phyloP scores from a whole-genome alignment of 2,329 filamentous ascomycete species.

The Simplicillium sp. region DNA sequence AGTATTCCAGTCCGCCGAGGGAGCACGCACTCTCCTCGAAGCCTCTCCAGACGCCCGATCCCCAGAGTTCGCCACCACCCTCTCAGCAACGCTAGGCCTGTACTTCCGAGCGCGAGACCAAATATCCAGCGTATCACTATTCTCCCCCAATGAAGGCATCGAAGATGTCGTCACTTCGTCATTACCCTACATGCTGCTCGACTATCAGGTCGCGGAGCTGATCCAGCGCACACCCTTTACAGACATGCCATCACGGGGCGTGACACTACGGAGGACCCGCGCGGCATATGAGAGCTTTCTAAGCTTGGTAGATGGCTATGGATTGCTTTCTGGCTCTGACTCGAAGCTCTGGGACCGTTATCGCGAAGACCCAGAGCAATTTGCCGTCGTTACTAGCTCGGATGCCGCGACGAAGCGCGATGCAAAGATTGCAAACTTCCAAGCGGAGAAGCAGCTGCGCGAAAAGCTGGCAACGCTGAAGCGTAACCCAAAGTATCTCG shows the following conservation, averaged over 20 bases:
- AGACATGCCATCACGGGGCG: constrained; percentile 46
- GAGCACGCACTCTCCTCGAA: constrained; percentile 48
- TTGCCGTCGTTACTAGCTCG: constrained; percentile 55
- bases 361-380: constrained; percentile 59
- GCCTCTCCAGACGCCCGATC: constrained; percentile 55
- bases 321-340: constrained; percentile 56
- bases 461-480: constrained; percentile 59
- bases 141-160: constrained; percentile 80
- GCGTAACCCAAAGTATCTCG: constrained; percentile 39
- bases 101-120: constrained; percentile 67
- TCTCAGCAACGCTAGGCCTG: constrained; percentile 56
- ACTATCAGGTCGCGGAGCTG: constrained; percentile 73
- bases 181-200: constrained; percentile 73
- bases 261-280: constrained; percentile 53
- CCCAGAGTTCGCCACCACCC: constrained; percentile 55
- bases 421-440: constrained; percentile 78
- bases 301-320: constrained; percentile 67
- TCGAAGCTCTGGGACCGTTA: constrained; percentile 64
- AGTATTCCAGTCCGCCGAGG: constrained; percentile 40
- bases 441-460: constrained; percentile 77
- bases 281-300: constrained; percentile 72
- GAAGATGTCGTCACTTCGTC: constrained; percentile 84
- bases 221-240: constrained; percentile 54
- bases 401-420: constrained; percentile 62
- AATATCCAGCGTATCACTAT: constrained; percentile 64